Evolutionary conservation across 176 grass and related monocot species (phyloP).

Genomic region (Alopecurus myosuroides): DNA sequence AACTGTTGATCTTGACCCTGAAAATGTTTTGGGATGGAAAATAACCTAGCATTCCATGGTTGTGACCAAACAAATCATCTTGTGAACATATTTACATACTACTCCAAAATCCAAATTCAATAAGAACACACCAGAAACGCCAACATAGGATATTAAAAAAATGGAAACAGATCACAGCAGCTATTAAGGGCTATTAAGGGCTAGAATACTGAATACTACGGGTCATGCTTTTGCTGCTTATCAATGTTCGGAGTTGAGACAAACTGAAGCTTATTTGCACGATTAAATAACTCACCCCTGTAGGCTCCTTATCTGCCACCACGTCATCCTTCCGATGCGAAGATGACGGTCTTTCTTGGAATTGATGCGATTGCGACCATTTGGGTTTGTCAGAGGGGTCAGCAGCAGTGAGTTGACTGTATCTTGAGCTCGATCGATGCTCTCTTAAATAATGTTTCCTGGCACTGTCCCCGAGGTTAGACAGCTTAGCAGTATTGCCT

Average conservation of each 20-base stretch:
- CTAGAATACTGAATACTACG: background rate
- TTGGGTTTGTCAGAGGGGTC: slow-evolving; percentile 56
- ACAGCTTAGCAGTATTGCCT: slow-evolving; percentile 52
- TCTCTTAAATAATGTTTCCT: slow-evolving; percentile 48
- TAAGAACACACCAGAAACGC: background rate
- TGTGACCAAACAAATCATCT: background rate
- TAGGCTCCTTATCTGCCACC: slow-evolving; percentile 49
- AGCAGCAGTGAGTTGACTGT: slow-evolving; percentile 46
- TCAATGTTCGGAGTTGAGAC: background rate
- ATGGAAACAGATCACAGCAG: background rate
- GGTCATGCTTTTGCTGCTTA: background rate
- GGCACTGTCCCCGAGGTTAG: slow-evolving; percentile 65
- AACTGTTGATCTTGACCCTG: background rate
- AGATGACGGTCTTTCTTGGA: slow-evolving; percentile 78
- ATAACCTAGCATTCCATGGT: background rate
- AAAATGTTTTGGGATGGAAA: background rate
- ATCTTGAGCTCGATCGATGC: slow-evolving; percentile 55
- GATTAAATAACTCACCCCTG: slow-evolving; percentile 54
- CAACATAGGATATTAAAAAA: background rate
- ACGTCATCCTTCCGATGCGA: slow-evolving; percentile 88
- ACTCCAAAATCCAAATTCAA: background rate
- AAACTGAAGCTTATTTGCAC: background rate
- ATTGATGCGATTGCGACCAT: slow-evolving; percentile 51
- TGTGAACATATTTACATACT: background rate
- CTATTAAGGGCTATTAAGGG: background rate